phyloP scores from a whole-genome alignment of 805 yeast species.

The Saccharomycopsis oosterbeekiorum region DNA sequence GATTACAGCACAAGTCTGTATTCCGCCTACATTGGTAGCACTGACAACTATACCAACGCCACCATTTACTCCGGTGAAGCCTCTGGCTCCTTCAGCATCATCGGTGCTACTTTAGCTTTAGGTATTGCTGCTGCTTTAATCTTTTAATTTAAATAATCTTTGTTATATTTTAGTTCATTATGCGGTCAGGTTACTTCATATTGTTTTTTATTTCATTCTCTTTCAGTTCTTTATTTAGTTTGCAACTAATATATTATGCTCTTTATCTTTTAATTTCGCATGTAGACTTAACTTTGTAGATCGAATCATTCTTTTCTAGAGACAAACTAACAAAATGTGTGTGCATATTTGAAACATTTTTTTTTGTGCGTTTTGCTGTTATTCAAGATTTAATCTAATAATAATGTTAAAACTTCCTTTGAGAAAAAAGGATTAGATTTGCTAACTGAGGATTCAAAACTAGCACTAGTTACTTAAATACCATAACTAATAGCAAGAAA shows the following conservation, averaged over 20 bases:
- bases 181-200: constrained; percentile 2
- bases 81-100: background rate
- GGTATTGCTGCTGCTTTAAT: constrained; percentile 17
- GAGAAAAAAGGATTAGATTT: no score
- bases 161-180: background rate
- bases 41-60: background rate
- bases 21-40: background rate
- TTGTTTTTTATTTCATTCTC: background rate
- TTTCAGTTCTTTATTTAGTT: background rate
- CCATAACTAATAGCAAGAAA: background rate
- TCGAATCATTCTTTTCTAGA: background rate
- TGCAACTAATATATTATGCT: background rate
- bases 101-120: constrained; percentile 12
- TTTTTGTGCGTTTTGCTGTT: no score
- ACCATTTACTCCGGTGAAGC: constrained; percentile 10
- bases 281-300: background rate
- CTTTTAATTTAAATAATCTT: constrained; percentile 3
- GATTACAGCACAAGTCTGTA: constrained; percentile 1
- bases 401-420: no score
- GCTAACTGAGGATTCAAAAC: no score
- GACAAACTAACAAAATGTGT: no score
- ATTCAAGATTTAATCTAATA: no score
- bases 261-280: background rate
- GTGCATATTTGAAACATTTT: no score
- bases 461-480: no score